Percentiles rank a stretch among this genome's conserved stretches.
phyloP scores from a whole-genome alignment of 768 basidiomycete species.

The Tricholomella constricta region DNA sequence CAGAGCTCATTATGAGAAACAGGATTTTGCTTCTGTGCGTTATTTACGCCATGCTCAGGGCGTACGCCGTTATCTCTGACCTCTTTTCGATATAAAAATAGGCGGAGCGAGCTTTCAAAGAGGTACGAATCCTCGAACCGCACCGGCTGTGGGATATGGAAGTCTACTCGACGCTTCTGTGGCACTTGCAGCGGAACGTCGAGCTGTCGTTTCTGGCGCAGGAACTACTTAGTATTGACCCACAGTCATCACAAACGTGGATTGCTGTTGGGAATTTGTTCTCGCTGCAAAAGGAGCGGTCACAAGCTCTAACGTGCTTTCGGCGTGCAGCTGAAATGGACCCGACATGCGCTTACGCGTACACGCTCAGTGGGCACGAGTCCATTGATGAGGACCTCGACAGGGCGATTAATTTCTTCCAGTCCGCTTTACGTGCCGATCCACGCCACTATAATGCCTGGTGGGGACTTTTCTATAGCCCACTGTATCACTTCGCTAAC shows the following conservation, averaged over 20 bases:
- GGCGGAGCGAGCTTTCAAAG: constrained; percentile 90
- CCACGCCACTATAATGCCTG: constrained; percentile 97
- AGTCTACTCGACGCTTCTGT: constrained; percentile 92
- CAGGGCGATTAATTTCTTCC: constrained; percentile 88
- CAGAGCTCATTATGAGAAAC: constrained; percentile 85
- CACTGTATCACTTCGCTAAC: no score
- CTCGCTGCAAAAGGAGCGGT: constrained; percentile 90
- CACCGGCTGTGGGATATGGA: constrained; percentile 93
- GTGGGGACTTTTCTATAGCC: constrained; percentile 51
- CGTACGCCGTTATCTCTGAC: constrained; percentile 26
- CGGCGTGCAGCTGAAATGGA: constrained; percentile 88
- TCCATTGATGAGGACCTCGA: constrained; percentile 95
- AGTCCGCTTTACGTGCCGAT: constrained; percentile 89
- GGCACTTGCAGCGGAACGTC: constrained; percentile 87
- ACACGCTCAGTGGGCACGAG: constrained; percentile 96
- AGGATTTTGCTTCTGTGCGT: constrained; percentile 87
- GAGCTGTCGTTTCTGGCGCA: constrained; percentile 92
- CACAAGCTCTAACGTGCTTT: constrained; percentile 94
- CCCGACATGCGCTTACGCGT: constrained; percentile 91
- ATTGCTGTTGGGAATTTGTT: constrained; percentile 96
- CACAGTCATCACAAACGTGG: constrained; percentile 89
- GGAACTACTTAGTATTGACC: constrained; percentile 81
- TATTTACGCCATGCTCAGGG: constrained; percentile 16
- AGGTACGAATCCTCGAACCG: constrained; percentile 83
- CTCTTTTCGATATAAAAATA: constrained; percentile 33